Evolutionary conservation across 495 filamentous ascomycete species (phyloP).

Genomic region (Wilcoxina mikolae): DNA sequence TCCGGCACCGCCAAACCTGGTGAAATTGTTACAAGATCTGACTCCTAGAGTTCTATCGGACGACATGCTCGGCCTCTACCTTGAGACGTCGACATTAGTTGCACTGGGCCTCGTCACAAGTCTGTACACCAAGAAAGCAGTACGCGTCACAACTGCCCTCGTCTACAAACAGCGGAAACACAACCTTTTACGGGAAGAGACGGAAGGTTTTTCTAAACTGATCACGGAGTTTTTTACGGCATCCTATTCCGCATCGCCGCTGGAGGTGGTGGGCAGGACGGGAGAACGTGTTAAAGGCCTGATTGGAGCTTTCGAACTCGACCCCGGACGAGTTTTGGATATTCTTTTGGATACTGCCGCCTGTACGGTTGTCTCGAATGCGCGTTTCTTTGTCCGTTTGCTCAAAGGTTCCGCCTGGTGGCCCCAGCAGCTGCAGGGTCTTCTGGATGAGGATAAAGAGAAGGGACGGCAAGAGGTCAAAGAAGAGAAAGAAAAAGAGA

Average conservation of each 20-base stretch:
- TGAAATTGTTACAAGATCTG: slow-evolving; percentile 41
- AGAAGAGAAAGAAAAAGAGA: slow-evolving; percentile 33
- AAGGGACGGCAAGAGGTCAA: slow-evolving; percentile 40
- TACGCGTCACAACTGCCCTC: slow-evolving; percentile 77
- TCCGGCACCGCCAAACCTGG: slow-evolving; percentile 24
- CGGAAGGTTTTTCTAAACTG: slow-evolving; percentile 83
- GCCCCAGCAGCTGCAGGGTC: slow-evolving; percentile 45
- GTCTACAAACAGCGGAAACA: slow-evolving; percentile 93
- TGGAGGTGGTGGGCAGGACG: slow-evolving; percentile 51
- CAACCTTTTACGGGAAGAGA: slow-evolving; percentile 89
- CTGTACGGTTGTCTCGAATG: slow-evolving; percentile 66
- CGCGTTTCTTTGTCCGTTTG: slow-evolving; percentile 83
- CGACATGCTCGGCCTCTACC: slow-evolving; percentile 56
- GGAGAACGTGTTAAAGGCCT: slow-evolving; percentile 69
- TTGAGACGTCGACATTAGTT: slow-evolving; percentile 65
- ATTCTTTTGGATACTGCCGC: slow-evolving; percentile 82
- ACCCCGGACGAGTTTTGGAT: slow-evolving; percentile 87
- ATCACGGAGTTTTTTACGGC: slow-evolving; percentile 79
- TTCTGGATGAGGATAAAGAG: slow-evolving; percentile 27
- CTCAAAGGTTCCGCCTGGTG: slow-evolving; percentile 91
- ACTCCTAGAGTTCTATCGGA: slow-evolving; percentile 56
- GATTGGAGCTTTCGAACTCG: slow-evolving; percentile 83
- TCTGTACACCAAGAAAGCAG: slow-evolving; percentile 65
- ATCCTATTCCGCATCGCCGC: slow-evolving; percentile 24
- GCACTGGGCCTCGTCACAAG: slow-evolving; percentile 64